phyloP scores from a whole-genome alignment of 2,329 filamentous ascomycete genomes.

The Aureobasidium sp. region DNA sequence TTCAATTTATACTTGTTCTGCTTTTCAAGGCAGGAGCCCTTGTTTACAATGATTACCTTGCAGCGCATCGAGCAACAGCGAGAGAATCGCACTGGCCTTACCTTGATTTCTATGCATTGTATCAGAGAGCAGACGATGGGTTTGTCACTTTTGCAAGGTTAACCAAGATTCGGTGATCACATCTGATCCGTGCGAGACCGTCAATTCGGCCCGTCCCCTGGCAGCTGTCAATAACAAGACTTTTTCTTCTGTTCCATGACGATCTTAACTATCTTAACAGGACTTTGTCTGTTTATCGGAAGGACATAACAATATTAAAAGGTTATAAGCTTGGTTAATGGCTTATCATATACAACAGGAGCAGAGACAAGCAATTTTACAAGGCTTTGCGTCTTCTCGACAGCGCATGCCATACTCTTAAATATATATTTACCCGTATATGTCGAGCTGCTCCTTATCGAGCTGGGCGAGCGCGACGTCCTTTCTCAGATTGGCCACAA shows the following conservation, averaged over 20 bases:
- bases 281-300: neutral
- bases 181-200: neutral
- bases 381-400: conserved; percentile 46
- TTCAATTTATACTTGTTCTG: neutral
- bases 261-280: neutral
- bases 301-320: neutral
- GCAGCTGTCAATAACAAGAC: neutral
- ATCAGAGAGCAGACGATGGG: neutral
- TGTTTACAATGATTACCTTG: neutral
- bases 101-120: neutral
- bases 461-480: conserved; percentile 45
- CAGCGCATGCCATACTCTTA: conserved; percentile 47
- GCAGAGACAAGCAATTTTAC: conserved; percentile 33
- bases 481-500: conserved; percentile 46
- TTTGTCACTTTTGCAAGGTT: conserved; percentile 1
- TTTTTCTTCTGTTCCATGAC: neutral
- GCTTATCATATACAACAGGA: neutral
- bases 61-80: neutral
- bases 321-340: neutral
- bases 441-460: conserved; percentile 45
- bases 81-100: neutral
- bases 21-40: neutral
- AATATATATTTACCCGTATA: conserved; percentile 53
- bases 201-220: neutral
- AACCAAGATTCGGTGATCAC: neutral